phyloP scores from a whole-genome alignment of 2,329 filamentous ascomycete species.

The Colletotrichum viniferum region DNA sequence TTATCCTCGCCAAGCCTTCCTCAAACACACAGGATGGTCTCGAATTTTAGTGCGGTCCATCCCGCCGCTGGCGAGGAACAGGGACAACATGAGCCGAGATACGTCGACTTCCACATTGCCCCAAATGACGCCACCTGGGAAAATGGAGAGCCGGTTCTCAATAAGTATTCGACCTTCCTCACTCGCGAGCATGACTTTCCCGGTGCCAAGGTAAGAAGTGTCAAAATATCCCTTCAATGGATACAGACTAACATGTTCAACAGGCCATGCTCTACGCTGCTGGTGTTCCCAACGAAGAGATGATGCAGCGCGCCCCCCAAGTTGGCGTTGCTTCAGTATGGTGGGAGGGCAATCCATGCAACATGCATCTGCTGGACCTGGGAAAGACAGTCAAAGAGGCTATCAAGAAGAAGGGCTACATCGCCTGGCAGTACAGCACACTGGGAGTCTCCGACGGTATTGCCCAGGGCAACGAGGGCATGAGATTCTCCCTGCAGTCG shows the following conservation, averaged over 20 bases:
- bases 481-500: slow-evolving; percentile 91
- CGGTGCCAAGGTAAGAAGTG: neutral
- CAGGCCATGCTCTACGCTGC: slow-evolving; percentile 95
- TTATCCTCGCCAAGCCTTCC: too few relatives aligned
- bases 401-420: slow-evolving; percentile 83
- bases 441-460: slow-evolving; percentile 89
- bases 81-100: neutral
- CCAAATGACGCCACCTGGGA: slow-evolving; percentile 2
- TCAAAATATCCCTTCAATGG: neutral
- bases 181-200: slow-evolving; percentile 5
- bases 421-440: slow-evolving; percentile 94
- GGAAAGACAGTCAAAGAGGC: slow-evolving; percentile 86
- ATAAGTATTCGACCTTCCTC: neutral
- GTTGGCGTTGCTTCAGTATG: slow-evolving; percentile 91
- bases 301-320: slow-evolving; percentile 90
- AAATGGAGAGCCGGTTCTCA: neutral
- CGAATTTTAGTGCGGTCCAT: neutral
- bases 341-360: slow-evolving; percentile 98
- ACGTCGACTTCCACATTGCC: neutral
- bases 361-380: slow-evolving; percentile 72
- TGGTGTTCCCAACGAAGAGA: slow-evolving; percentile 79
- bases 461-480: slow-evolving; percentile 94
- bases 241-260: neutral
- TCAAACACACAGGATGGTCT: neutral
- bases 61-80: slow-evolving; percentile 1